Conservation (phyloP, 2,329 filamentous ascomycete species). For the Claviceps purpurea region DNA sequence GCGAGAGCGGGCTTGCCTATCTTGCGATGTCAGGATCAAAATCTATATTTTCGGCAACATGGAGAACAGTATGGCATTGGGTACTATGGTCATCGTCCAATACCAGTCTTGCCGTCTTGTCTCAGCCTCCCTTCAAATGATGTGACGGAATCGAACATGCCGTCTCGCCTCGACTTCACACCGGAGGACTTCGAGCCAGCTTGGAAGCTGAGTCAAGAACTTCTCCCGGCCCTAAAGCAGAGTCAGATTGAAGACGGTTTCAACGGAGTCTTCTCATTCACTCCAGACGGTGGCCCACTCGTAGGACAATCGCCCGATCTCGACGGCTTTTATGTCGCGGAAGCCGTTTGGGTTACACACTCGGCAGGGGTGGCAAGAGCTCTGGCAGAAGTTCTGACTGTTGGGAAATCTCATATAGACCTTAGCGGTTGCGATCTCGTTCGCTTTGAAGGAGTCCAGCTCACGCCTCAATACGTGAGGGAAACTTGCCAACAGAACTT, state of each 20-base stretch:
- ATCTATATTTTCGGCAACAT: slow-evolving; percentile 52
- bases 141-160: slow-evolving; percentile 48
- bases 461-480: slow-evolving; percentile 38
- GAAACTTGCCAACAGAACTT: slow-evolving; percentile 50
- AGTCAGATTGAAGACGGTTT: slow-evolving; percentile 44
- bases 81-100: slow-evolving; percentile 49
- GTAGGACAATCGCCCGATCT: slow-evolving; percentile 44
- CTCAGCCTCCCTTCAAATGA: slow-evolving; percentile 38
- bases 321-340: slow-evolving; percentile 49
- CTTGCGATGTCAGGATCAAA: slow-evolving; percentile 47
- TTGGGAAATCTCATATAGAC: slow-evolving; percentile 40
- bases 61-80: slow-evolving; percentile 50
- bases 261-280: slow-evolving; percentile 55
- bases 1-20: slow-evolving; percentile 44
- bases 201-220: slow-evolving; percentile 40
- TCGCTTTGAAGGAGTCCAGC: slow-evolving; percentile 48
- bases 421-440: slow-evolving; percentile 45
- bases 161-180: slow-evolving; percentile 47
- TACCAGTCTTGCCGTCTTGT: slow-evolving; percentile 42
- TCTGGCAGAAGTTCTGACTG: slow-evolving; percentile 43
- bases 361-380: slow-evolving; percentile 50
- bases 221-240: slow-evolving; percentile 38
- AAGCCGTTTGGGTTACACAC: slow-evolving; percentile 55
- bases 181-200: slow-evolving; percentile 45
- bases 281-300: slow-evolving; percentile 47